Conservation (phyloP, 305 asterid genomes). For the Fraxinus greggii region DNA sequence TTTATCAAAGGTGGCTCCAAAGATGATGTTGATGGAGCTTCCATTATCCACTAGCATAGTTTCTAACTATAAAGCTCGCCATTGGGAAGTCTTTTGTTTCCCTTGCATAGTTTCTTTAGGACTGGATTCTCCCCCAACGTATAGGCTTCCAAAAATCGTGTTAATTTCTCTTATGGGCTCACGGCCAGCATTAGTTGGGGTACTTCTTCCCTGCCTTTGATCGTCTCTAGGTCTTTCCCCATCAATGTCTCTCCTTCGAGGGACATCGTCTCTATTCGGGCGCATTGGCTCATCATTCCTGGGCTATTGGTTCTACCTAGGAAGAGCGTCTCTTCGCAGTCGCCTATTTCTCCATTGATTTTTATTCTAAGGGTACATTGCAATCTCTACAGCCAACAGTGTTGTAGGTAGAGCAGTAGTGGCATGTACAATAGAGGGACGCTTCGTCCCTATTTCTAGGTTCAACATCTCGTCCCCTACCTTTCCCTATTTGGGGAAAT, state of each 20-base stretch:
- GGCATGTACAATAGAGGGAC: not conserved
- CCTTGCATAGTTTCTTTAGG: too few relatives aligned
- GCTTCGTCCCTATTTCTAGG: not conserved
- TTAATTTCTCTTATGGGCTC: not conserved
- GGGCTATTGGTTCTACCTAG: not conserved
- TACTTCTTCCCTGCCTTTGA: not conserved
- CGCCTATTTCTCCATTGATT: not conserved
- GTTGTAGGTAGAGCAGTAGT: not conserved
- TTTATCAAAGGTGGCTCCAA: not conserved
- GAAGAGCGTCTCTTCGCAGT: not conserved
- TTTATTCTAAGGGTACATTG: not conserved
- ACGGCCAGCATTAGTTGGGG: not conserved
- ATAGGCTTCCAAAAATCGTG: too few relatives aligned
- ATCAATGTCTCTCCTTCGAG: not conserved
- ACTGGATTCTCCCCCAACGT: not conserved
- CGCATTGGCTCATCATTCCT: not conserved
- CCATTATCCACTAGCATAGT: not conserved
- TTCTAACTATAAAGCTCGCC: not conserved
- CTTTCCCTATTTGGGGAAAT: not conserved
- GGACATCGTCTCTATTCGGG: not conserved
- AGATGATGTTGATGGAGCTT: not conserved
- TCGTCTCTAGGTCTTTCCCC: not conserved
- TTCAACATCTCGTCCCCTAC: not conserved
- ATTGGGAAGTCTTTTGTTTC: not conserved
- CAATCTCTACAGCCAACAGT: not conserved